Evolutionary conservation across 495 filamentous ascomycete species (phyloP), one percentile per base, ranked within the genome.

Genomic region (Tuber indicum): DNA sequence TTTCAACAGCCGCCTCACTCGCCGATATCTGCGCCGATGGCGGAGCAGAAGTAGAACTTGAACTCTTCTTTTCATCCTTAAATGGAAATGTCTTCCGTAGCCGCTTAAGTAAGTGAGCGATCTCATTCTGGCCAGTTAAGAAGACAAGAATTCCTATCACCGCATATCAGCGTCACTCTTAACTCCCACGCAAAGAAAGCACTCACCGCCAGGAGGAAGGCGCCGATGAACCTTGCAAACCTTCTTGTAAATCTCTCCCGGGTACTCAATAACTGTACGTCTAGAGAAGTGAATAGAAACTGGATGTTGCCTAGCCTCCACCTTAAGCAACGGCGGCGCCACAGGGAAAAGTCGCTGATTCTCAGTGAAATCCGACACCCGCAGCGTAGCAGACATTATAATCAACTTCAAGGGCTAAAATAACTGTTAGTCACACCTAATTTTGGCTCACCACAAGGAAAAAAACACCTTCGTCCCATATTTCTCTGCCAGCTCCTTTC

Each of bases 301-400:
- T 66, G 91, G 88, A 83, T 94, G 93, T 80, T 99, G 95, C 39
- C 95, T 90, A n/a, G 96, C 96, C 84, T 99, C 96, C 0, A 93
- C 92, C 82, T 98, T 90, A 10, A 98, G 86, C 36, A 98, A 87
- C 16, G 94, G 94, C 0, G 96, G 96, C 4, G 92, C 88, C n/a
- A 85, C 86, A 6, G 90, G 87, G 84, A 98, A 99, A 0, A 99
- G 87, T 41, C 87, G 89, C 39, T 87, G 84, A 78, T 99, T 99
- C 76, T 93, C 88, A 4, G 92, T 92, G 80, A 99, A 95, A 81
- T 98, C 95, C 10, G 94, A 91, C 44, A 97, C 91, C 74, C 93
- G 87, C 14, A 98, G 87, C 2, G 96, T 99, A 36, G 96, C 96
- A 71, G 94, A 98, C 96, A 99, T 99, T 84, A 99, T 97, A 75